Evolutionary conservation across 257 asterid species (phyloP).

Genomic region (Forsythia viridissima): DNA sequence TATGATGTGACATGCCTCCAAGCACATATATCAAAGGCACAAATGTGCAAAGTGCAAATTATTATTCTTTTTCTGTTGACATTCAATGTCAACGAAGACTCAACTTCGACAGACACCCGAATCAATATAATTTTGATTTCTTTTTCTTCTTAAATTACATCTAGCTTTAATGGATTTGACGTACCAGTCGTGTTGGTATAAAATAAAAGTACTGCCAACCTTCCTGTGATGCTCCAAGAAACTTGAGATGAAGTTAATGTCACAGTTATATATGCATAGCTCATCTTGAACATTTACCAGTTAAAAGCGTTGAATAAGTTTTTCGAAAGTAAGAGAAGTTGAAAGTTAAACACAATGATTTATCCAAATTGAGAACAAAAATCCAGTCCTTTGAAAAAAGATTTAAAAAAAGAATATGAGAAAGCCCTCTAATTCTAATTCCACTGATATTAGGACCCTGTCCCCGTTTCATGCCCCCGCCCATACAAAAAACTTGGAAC

Average conservation of each 20-base stretch:
- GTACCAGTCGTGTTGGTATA: not conserved
- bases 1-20: no score
- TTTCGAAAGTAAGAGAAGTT: not conserved
- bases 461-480: not conserved
- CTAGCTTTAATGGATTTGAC: not conserved
- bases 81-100: no score
- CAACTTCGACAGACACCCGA: no score
- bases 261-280: not conserved
- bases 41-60: no score
- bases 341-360: conserved; percentile 2
- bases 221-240: not conserved
- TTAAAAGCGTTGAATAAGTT: not conserved
- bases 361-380: conserved; percentile 7
- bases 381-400: not conserved
- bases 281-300: not conserved
- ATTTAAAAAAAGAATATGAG: not conserved
- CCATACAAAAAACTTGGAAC: not conserved
- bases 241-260: not conserved
- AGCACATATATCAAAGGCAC: no score
- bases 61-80: no score
- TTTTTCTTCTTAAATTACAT: no score
- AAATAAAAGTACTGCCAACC: not conserved
- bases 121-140: no score
- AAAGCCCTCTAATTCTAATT: conserved; percentile 5
- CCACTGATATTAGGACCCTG: not conserved